Conservation (phyloP, 1,284 basidiomycete genomes). For the Marasmius tenuissimus region DNA sequence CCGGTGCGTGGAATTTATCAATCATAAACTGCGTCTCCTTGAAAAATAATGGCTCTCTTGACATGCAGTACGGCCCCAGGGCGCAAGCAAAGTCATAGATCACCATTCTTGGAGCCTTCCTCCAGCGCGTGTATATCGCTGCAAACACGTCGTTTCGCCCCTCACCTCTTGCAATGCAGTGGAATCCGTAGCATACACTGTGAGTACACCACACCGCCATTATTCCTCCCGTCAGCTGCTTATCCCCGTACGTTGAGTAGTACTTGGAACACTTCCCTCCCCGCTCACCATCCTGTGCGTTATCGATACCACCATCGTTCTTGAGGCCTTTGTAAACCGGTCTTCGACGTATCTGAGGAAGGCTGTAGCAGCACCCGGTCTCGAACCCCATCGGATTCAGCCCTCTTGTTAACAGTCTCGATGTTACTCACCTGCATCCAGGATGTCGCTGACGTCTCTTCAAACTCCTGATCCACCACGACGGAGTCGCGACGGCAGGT, state of each 20-base stretch:
- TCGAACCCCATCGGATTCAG: no score
- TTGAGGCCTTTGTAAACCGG: no score
- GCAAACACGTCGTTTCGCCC: constrained; percentile 20
- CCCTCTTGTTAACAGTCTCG: not conserved
- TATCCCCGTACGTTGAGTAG: constrained; percentile 30
- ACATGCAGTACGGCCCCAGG: constrained; percentile 30
- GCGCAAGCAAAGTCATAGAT: constrained; percentile 30
- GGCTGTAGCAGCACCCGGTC: constrained; percentile 26
- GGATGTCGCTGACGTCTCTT: no score
- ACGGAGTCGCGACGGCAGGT: not conserved
- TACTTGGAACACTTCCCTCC: constrained; percentile 31
- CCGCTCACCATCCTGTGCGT: no score
- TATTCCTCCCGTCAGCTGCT: constrained; percentile 29
- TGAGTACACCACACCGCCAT: constrained; percentile 36
- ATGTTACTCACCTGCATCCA: constrained; percentile 3
- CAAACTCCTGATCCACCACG: no score
- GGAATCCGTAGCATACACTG: constrained; percentile 39
- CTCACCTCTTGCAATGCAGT: constrained; percentile 34
- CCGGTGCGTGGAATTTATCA: constrained; percentile 29
- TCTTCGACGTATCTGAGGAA: constrained; percentile 22
- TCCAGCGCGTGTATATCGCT: constrained; percentile 1
- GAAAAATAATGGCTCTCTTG: constrained; percentile 28
- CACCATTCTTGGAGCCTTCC: constrained; percentile 18
- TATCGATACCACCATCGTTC: no score
- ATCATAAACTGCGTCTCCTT: constrained; percentile 29